phyloP scores from a whole-genome alignment of 768 basidiomycete genomes.

The Cystoderma amianthinum region DNA sequence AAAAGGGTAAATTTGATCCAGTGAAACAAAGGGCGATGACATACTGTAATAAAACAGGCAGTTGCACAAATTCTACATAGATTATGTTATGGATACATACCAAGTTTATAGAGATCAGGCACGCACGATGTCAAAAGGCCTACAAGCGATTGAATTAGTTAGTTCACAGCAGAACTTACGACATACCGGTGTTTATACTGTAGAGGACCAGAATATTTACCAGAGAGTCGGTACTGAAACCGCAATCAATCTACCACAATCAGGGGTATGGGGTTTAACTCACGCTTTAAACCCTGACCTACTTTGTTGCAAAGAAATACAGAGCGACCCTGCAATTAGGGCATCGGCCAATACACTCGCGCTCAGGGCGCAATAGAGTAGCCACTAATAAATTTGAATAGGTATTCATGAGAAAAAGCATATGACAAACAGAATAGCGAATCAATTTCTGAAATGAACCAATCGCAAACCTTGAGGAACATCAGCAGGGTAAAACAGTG shows the following conservation, averaged over 20 bases:
- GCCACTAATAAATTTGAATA: neutral
- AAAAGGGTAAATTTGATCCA: neutral
- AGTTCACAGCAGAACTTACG: no score
- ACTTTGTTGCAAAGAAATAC: constrained; percentile 16
- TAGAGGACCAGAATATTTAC: constrained; percentile 17
- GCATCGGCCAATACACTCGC: constrained; percentile 21
- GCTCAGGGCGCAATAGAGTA: constrained; percentile 8
- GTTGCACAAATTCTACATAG: constrained; percentile 1
- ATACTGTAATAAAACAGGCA: constrained; percentile 1
- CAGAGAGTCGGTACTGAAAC: constrained; percentile 20
- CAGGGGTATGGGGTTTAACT: no score
- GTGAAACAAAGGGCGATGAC: neutral
- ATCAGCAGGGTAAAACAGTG: no score
- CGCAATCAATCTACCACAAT: neutral
- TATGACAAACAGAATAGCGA: constrained; percentile 11
- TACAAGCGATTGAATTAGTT: no score
- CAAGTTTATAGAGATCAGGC: neutral
- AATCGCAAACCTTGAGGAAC: constrained; percentile 10
- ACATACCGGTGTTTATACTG: constrained; percentile 1
- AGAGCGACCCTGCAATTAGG: constrained; percentile 21
- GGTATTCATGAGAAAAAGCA: neutral
- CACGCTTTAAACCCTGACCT: constrained; percentile 14
- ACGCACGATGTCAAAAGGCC: constrained; percentile 7
- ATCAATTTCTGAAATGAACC: constrained; percentile 10
- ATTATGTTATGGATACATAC: neutral